Conservation (phyloP, 495 filamentous ascomycete genomes). For the Podospora anserina region DNA sequence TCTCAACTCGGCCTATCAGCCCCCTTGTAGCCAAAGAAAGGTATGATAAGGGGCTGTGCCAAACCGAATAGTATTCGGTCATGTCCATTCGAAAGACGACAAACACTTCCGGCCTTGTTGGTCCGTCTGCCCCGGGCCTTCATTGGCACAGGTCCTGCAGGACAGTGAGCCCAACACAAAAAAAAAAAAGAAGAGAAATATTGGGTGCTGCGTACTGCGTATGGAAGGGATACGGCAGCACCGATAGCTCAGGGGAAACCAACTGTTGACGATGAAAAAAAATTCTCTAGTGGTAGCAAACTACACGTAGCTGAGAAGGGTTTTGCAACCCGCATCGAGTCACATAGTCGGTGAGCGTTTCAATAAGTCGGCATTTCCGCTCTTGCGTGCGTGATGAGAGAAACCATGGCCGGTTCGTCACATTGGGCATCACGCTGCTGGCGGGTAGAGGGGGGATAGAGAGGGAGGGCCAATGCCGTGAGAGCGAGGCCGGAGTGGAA, state of each 20-base stretch:
- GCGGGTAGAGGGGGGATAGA: neutral
- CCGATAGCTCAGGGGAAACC: neutral
- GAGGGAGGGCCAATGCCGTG: neutral
- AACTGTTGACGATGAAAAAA: neutral
- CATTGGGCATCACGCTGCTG: constrained; percentile 5
- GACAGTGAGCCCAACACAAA: neutral
- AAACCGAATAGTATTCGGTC: neutral
- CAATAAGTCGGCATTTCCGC: neutral
- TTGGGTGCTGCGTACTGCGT: neutral
- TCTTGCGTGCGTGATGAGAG: neutral
- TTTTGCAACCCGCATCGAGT: constrained; percentile 11
- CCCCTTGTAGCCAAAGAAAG: neutral
- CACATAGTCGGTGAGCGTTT: constrained; percentile 18
- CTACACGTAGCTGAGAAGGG: constrained; percentile 5
- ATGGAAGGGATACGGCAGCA: neutral
- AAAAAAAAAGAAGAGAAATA: neutral
- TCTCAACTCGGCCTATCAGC: constrained; percentile 6
- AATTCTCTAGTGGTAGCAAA: neutral
- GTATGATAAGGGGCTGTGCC: neutral
- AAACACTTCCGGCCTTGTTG: constrained; percentile 12
- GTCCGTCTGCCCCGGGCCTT: constrained; percentile 17
- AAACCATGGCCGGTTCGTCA: constrained; percentile 10
- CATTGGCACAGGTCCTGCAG: neutral
- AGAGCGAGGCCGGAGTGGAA: neutral
- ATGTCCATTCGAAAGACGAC: neutral